Base-by-base conservation (phyloP, 257 asterid species). In the Primulina eburnea region DNA sequence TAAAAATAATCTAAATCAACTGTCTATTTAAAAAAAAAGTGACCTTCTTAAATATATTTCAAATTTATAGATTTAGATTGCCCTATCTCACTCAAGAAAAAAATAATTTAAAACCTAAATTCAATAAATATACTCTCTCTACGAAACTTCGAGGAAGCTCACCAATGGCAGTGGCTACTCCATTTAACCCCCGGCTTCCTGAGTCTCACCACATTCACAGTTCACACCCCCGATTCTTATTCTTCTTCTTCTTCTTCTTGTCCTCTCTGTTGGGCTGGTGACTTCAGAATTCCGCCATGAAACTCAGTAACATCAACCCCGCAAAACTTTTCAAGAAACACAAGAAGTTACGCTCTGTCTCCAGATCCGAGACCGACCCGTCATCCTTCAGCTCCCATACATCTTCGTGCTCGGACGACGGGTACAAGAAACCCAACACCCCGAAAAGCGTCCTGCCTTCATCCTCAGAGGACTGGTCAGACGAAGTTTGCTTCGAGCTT, bases 361-460 rank as follows among this genome's bases (percentile, higher is more conserved):
- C 88, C 70, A 63, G 87, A 70, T 82, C 85, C 71, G 89, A 82
- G 29, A 20, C 76, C 65, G 86, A 87, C 1, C 82, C 84, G 4
- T 69, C 72, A 0, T 85, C 88, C 14, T 82, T 80, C 68, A 38
- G 82, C 65, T 79, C 88, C 32, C 81, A 81, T 0, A 50, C 85
- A 24, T 76, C 88, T 47, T 7, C 80, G 8, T 71, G 87, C 60
- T 77, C 73, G 43, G 84, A 77, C 7, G 78, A 74, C 53, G 71
- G n/a, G 18, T 65, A 60, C 77, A 80, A 82, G 37, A 77, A 71
- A n/a, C 59, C 77, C 8, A 28, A 60, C 65, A 87, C 98, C 47
- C 95, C 96, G 0, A 88, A 90, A 6, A 92, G 94, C 85, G 96
- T 89, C 24, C 79, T 91, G 2, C 77, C 88, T 26, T 2, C 78